Evolutionary conservation across 805 yeast species (phyloP).

Genomic region (Saccharomycopsis microspora): DNA sequence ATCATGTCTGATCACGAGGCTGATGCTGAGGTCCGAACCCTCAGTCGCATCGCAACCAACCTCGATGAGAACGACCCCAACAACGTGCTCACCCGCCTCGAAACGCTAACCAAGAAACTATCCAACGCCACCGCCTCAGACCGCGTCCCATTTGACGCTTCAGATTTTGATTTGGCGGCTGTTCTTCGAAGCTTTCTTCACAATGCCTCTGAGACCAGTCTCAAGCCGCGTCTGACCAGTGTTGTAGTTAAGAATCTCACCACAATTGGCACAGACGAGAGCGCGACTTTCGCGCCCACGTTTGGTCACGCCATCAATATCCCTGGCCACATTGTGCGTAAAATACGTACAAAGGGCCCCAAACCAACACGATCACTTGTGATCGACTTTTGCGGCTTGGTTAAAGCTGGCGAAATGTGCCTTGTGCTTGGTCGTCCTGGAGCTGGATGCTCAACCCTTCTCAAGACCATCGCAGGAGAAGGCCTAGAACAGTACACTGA

Average conservation of each 20-base stretch:
- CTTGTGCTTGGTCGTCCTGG: constrained; percentile 49
- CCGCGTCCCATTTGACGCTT: constrained; percentile 21
- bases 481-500: constrained; percentile 25
- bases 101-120: constrained; percentile 6
- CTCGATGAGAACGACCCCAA: constrained; percentile 5
- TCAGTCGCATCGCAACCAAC: constrained; percentile 8
- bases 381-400: constrained; percentile 31
- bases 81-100: constrained; percentile 10
- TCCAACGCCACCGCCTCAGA: constrained; percentile 13
- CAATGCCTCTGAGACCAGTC: constrained; percentile 5
- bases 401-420: constrained; percentile 40
- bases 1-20: not conserved
- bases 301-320: constrained; percentile 21
- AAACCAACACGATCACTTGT: constrained; percentile 25
- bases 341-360: constrained; percentile 16
- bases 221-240: constrained; percentile 24
- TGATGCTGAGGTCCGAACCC: not conserved
- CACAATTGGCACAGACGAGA: constrained; percentile 39
- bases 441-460: constrained; percentile 50
- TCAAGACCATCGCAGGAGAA: constrained; percentile 36
- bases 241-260: constrained; percentile 33
- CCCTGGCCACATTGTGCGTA: constrained; percentile 8
- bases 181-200: constrained; percentile 28
- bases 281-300: constrained; percentile 39
- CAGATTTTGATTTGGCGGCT: constrained; percentile 31